Base-by-base conservation (phyloP, 306 rosid genomes). In the cucumber (Cucumis sativus) region DNA sequence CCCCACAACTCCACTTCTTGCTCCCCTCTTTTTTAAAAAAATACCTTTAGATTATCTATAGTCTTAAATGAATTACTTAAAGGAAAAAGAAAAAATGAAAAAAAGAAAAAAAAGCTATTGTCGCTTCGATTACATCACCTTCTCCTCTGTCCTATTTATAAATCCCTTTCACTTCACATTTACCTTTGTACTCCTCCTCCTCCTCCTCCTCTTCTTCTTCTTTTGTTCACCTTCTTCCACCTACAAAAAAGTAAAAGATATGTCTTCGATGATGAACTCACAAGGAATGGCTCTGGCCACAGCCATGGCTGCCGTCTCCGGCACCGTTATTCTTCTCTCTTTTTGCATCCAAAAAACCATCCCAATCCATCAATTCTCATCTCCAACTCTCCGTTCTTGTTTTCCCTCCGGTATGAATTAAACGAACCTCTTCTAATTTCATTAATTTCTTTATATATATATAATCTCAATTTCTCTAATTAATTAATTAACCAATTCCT, bases 231-330 rank as follows among this genome's bases (percentile, higher is more conserved):
- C 54, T 12, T 47, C 16, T 47, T 47, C 4, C 15, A 47, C 4
- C 3, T 9, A 41, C 10, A 8, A 41, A 10, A 40, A 40, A 21
- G 8, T 28, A 16, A 21, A 40, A 18, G 5, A 6, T 8, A 90
- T 92, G 97, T 86, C 90, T 73, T 81, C 98, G 10, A 84, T 86
- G 67, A 74, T 88, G 6, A 84, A 86, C 74, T 84, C 92, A 14
- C 99, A 92, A 72, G 99, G 97, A 1, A 91, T 91, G 77, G 99
- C 86, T 37, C 75, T 95, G 15, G 99, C 99, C 47, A 95, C 99
- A 0, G 99, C 97, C 91, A 92, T 95, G 97, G 99, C 98, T 0
- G 99, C 97, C 0, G 92, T 95, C 80, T 95, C 99, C 72, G 98
- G 97, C 86, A 95, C 99, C 0, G 93, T 91, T 9, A 86, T 95